Conservation (phyloP, 2,329 filamentous ascomycete genomes). For the Triangularia setosa region DNA sequence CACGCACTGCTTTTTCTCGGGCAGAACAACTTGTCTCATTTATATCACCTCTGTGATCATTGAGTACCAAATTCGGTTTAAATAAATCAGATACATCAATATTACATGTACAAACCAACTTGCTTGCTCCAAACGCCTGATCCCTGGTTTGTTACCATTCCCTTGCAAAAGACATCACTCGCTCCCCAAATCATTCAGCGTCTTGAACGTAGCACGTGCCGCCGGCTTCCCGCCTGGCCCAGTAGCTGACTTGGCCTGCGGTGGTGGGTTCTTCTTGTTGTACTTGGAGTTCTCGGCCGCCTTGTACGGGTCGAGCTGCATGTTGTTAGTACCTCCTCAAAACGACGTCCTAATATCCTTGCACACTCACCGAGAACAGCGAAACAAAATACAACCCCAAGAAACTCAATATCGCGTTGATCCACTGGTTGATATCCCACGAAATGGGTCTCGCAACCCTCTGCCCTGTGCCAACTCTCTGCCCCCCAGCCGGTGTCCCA, state of each 20-base stretch:
- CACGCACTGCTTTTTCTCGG: background rate
- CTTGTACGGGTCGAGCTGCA: slow-evolving; percentile 58
- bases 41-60: background rate
- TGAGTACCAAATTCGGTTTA: background rate
- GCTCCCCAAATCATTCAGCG: slow-evolving; percentile 47
- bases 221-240: slow-evolving; percentile 23
- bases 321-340: slow-evolving; percentile 4
- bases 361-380: slow-evolving; percentile 53
- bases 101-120: background rate
- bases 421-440: slow-evolving; percentile 39
- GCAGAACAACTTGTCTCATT: background rate
- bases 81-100: background rate
- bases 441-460: slow-evolving; percentile 22
- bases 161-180: slow-evolving; percentile 4
- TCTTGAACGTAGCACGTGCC: slow-evolving; percentile 43
- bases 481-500: slow-evolving; percentile 30
- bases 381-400: slow-evolving; percentile 59
- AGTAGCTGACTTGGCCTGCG: slow-evolving; percentile 5
- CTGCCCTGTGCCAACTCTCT: background rate
- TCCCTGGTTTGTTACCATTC: background rate
- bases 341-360: background rate
- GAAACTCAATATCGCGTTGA: slow-evolving; percentile 51
- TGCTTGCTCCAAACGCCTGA: background rate
- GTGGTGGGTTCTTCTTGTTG: slow-evolving; percentile 46
- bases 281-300: slow-evolving; percentile 57